Base-by-base conservation (phyloP, 2,329 filamentous ascomycete species). In the Knufia petricola region DNA sequence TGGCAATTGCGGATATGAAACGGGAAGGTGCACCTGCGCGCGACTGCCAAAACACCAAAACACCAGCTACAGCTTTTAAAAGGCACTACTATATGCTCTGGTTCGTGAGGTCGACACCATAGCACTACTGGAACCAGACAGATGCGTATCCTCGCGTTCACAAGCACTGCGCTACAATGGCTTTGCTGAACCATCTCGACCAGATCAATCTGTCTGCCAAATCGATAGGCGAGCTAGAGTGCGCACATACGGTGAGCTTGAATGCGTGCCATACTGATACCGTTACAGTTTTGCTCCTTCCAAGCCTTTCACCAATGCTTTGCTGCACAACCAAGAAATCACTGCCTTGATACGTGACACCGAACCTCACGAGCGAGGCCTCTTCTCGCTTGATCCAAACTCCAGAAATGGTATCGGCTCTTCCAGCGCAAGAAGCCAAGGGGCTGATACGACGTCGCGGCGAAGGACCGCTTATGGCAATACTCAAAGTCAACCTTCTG, bases 281-380 rank as follows among this genome's bases (percentile, higher is more conserved):
- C n/a, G 21, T 32, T 39, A 39, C 61, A 94, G 87, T 28, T 96
- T 96, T 59, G 87, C 87, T 34, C 79, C 79, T 1, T 87, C 90
- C n/a, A 94, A 87, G 61, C 88, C 92, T 61, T 98, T 96, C 69
- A 92, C 89, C 58, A 95, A 94, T 65, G 88, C 92, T 28, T 77
- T 98, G 32, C 81, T 96, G 42, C 82, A 84, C 49, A 82, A 82
- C 57, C 83, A 89, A 66, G 92, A 98, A 66, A 96, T 98, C 58
- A 96, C 92, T 3, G 79, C 86, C 10, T 73, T 98, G 41, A 95
- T 98, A 61, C 85, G 92, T 52, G 92, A 98, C 65, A 95, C 90
- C 2, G 92, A 98, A 67, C 71, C 84, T 19, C 90, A 96, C 69
- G 92, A 98, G 66, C 84, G 89, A 60, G 90, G 90, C 4, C 79